phyloP scores from a whole-genome alignment of 345 rosid genomes.

The Geranium brycei region DNA sequence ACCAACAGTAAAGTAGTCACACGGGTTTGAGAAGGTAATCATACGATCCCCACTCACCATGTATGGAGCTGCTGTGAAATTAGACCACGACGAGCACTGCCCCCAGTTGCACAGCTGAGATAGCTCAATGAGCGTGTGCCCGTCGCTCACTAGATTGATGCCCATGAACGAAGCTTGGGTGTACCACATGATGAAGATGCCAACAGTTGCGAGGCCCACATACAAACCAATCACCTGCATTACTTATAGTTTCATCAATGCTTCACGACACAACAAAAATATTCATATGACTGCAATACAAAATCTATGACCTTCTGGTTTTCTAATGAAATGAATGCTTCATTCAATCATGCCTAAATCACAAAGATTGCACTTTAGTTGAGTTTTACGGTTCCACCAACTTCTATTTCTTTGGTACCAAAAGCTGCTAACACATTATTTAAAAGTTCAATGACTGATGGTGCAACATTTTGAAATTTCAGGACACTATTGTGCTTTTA shows the following conservation, averaged over 20 bases:
- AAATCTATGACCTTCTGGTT: too few species aligned
- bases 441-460: not conserved
- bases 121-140: conserved; percentile 59
- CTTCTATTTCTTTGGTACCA: too few species aligned
- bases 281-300: too few species aligned
- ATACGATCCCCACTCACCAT: conserved; percentile 35
- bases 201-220: conserved; percentile 93
- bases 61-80: conserved; percentile 59
- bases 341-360: too few species aligned
- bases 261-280: too few species aligned
- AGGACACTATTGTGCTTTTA: too few species aligned
- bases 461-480: too few species aligned
- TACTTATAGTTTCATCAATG: not conserved
- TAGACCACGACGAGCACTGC: conserved; percentile 67
- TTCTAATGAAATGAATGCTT: too few species aligned
- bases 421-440: conserved; percentile 1
- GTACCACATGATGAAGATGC: conserved; percentile 79
- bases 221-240: conserved; percentile 71
- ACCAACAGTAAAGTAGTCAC: conserved; percentile 59
- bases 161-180: conserved; percentile 73
- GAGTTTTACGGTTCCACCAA: conserved; percentile 22
- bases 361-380: too few species aligned
- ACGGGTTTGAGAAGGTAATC: conserved; percentile 48
- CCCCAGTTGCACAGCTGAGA: conserved; percentile 71
- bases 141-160: conserved; percentile 52